phyloP scores from a whole-genome alignment of 805 yeast genomes.

The Spathaspora girioi region DNA sequence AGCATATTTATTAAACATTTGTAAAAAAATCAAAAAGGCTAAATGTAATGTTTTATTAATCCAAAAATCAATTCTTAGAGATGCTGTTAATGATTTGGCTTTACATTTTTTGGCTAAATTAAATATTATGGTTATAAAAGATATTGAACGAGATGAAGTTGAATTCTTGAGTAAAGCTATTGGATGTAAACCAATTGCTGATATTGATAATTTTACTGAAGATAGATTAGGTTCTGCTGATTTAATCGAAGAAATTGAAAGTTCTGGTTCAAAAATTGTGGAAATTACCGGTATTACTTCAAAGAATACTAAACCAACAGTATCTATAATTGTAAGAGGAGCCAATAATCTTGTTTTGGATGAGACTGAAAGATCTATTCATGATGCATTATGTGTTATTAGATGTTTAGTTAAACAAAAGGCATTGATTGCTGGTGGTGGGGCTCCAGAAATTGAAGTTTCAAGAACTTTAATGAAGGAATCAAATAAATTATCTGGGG shows the following conservation, averaged over 20 bases:
- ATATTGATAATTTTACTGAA: constrained; percentile 87
- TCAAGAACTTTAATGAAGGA: constrained; percentile 72
- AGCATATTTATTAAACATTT: constrained; percentile 87
- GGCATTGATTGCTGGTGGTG: constrained; percentile 96
- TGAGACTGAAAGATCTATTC: constrained; percentile 95
- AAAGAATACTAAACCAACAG: constrained; percentile 62
- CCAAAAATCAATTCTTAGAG: constrained; percentile 90
- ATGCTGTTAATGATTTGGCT: constrained; percentile 92
- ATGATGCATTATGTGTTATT: constrained; percentile 94
- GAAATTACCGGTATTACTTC: constrained; percentile 72
- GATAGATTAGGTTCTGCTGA: constrained; percentile 92
- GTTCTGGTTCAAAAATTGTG: constrained; percentile 86
- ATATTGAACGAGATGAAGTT: constrained; percentile 92
- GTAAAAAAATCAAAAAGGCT: constrained; percentile 94
- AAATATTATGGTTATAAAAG: constrained; percentile 91
- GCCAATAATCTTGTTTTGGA: constrained; percentile 88
- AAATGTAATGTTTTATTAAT: constrained; percentile 90
- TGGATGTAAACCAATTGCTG: constrained; percentile 96
- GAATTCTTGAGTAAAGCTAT: constrained; percentile 82
- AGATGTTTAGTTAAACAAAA: constrained; percentile 84
- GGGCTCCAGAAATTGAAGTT: constrained; percentile 94
- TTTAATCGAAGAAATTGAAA: constrained; percentile 84
- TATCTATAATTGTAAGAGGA: constrained; percentile 90
- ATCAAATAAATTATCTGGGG: constrained; percentile 71
- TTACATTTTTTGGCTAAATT: constrained; percentile 91